A percentile compares a stretch with the other conserved stretches of the same genome.
Evolutionary conservation across 2,329 filamentous ascomycete genomes (phyloP).

Genomic region (Alternaria burnsii): DNA sequence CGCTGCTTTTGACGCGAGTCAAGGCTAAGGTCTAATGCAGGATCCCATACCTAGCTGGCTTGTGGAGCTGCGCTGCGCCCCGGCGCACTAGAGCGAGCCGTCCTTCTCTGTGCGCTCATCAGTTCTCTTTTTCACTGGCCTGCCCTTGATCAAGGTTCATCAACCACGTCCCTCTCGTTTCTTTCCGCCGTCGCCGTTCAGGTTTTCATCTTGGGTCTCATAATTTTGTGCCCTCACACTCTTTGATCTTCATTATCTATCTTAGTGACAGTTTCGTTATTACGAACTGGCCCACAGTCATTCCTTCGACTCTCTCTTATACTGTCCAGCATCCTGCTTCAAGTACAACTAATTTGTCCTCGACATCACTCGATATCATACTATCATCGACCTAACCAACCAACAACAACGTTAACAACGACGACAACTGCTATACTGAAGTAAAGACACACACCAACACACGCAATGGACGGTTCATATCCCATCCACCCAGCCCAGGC

Average conservation of each 20-base stretch:
- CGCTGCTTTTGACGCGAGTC: constrained; percentile 47
- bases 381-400: constrained; percentile 12
- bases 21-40: constrained; percentile 18
- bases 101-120: constrained; percentile 52
- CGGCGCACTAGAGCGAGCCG: constrained; percentile 50
- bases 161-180: constrained; percentile 52
- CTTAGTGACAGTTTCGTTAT: constrained; percentile 53
- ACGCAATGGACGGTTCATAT: constrained; percentile 72
- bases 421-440: constrained; percentile 23
- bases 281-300: constrained; percentile 53
- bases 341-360: constrained; percentile 39
- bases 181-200: constrained; percentile 46
- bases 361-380: constrained; percentile 20
- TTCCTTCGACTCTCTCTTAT: constrained; percentile 44
- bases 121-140: constrained; percentile 54
- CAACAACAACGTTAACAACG: constrained; percentile 22
- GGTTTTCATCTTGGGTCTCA: constrained; percentile 49
- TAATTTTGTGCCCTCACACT: constrained; percentile 26
- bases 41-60: constrained; percentile 41
- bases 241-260: constrained; percentile 24
- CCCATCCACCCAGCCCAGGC: constrained; percentile 59
- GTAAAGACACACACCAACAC: constrained; percentile 20
- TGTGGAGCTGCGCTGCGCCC: constrained; percentile 51
- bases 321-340: constrained; percentile 31
- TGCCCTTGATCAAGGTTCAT: constrained; percentile 53